Base-by-base conservation (phyloP, 257 asterid species). In the Craterostigma plantagineum region DNA sequence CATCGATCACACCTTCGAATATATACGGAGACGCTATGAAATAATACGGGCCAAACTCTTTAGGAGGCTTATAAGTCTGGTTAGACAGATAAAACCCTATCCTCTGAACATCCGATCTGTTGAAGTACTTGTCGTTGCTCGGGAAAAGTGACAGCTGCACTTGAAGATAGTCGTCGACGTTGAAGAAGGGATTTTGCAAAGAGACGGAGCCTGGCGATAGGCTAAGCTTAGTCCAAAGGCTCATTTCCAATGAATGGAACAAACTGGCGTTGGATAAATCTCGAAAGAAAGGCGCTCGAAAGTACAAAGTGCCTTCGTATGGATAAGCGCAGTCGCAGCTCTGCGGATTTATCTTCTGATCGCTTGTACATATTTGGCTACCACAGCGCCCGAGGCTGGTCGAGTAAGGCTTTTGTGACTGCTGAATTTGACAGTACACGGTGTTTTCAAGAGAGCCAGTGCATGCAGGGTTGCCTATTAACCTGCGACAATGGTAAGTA, bases 391-490 rank as follows among this genome's bases (percentile, higher is more conserved):
- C 90, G 8, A 79, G 64, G 69, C 90, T 76, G n/a, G 98, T 87
- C 1, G 98, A 78, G 50, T 87, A 87, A 27, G 98, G 73, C 43
- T 66, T 77, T 9, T 61, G 63, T 4, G 71, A 52, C 53, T 72
- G 86, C 62, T 76, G 91, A 60, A 74, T 65, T 59, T 82, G 91
- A 56, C 98, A 87, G 64, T 87, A 87, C 48, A 67, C 70, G 0
- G 86, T 70, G 62, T 82, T 83, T 45, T 64, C 79, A 1, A 83
- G 68, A 12, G 74, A 63, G 18, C 70, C 61, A 0, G 70, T 52
- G 67, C 98, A 87, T 9, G 82, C 93, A 0, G 95, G 98, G 47
- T 87, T 87, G 33, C 98, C 98, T 4, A 79, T 79, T 67, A 79
- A 59, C 63, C 98, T 87, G 81, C 4, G 51, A 34, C 18, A n/a